Base-by-base conservation (phyloP, 1,284 basidiomycete species). In the Ceratobasidium sp. region DNA sequence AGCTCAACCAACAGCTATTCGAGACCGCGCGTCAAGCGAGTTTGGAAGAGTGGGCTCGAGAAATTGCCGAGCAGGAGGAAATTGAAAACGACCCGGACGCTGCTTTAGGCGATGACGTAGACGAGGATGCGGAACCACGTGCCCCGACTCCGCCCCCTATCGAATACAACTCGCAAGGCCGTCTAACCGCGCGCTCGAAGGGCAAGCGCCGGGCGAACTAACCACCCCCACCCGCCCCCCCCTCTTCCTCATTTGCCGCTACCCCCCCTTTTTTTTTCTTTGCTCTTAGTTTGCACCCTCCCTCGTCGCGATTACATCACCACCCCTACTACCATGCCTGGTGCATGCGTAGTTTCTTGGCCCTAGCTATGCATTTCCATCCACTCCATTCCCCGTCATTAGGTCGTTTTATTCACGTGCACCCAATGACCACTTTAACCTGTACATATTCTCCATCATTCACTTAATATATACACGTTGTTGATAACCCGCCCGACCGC, bases 11-110 rank as follows among this genome's bases (percentile, higher is more conserved):
- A 2, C 33, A 22, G 19, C 27, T 60, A n/a, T 41, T 60, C 57
- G 57, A 59, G 33, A 59, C 57, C 31, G 57, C 29, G 24, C 33
- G 57, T 19, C 57, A 59, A 19, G 57, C 19, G 31, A 60, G 57
- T 36, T 11, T 45, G n/a, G 17, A 24, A 9, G 19, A 60, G 4
- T 36, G 57, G 8, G 24, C 24, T 4, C 57, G 33, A 24, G 24
- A 56, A 24, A 56, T 56, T 31, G 15, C 31, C 53, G 36, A 4
- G 4, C 36, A 11, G 6, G 53, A 53, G 22, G 50, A 53, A n/a
- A 11, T 53, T n/a, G 50, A 53, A 27, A 27, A 15, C 53, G 36
- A 41, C 36, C 36, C 36, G 36, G 36, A 41, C 36, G 11, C 11
- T 11, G 19, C 53, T 1, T 6, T 29, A 24, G 15, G 22, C 53